Conservation (phyloP, 1,284 basidiomycete genomes). For the Ceratobasidium sp. region DNA sequence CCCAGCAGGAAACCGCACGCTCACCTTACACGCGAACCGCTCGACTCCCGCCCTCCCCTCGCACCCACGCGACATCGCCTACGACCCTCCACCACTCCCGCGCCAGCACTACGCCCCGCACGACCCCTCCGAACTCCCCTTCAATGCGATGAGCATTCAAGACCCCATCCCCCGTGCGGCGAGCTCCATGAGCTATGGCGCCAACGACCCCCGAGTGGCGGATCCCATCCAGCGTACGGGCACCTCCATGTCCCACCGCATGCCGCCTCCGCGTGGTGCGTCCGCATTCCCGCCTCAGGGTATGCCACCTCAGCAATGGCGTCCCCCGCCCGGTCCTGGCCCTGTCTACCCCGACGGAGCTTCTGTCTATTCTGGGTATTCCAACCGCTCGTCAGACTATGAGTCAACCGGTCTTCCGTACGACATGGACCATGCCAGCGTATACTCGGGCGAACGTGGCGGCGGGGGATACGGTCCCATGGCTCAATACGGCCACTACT, state of each 20-base stretch:
- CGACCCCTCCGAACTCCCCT: conserved; percentile 57
- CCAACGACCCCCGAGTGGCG: conserved; percentile 46
- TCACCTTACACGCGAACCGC: conserved; percentile 53
- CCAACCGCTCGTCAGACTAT: conserved; percentile 2
- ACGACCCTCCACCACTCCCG: conserved; percentile 48
- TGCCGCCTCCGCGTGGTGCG: conserved; percentile 27
- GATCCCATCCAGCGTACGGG: conserved; percentile 45
- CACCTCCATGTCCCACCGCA: conserved; percentile 29
- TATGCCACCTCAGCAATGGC: conserved; percentile 32
- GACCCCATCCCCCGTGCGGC: conserved; percentile 59
- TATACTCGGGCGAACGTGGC: conserved; percentile 13
- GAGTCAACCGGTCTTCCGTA: not conserved
- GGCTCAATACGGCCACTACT: conserved; percentile 31
- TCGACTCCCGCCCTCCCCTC: conserved; percentile 55
- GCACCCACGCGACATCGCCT: conserved; percentile 52
- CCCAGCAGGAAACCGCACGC: conserved; percentile 16
- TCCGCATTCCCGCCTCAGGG: conserved; percentile 19
- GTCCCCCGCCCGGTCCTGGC: conserved; percentile 1
- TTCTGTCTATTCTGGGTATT: conserved; percentile 23
- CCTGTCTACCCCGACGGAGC: conserved; percentile 30
- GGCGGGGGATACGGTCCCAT: not conserved
- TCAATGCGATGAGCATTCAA: conserved; percentile 53
- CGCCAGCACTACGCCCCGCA: conserved; percentile 50
- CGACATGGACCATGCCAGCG: conserved; percentile 10
- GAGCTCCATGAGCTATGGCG: conserved; percentile 61